Conservation (phyloP, 306 rosid species). For the Rosa lucieae region DNA sequence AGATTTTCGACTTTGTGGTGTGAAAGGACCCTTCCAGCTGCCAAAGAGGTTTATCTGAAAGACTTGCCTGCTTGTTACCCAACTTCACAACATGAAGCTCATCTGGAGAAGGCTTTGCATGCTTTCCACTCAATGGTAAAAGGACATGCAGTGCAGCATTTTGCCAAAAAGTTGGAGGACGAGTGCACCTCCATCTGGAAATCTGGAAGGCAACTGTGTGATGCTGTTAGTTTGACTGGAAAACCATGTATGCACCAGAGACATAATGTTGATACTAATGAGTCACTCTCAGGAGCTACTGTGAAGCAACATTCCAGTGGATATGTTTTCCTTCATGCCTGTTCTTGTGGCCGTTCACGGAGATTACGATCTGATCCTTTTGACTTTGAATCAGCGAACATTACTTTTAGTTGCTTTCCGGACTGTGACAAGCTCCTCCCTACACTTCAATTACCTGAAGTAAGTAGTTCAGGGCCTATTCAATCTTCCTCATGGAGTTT, state of each 20-base stretch:
- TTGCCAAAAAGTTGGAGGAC: constrained; percentile 71
- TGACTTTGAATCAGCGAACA: constrained; percentile 79
- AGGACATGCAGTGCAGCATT: constrained; percentile 71
- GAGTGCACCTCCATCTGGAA: constrained; percentile 85
- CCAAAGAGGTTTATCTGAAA: constrained; percentile 81
- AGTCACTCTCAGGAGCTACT: constrained; percentile 30
- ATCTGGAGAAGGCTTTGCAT: constrained; percentile 65
- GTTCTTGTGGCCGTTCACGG: constrained; percentile 91
- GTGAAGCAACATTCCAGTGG: constrained; percentile 76
- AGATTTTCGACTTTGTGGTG: constrained; percentile 85
- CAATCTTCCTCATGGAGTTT: constrained; percentile 75
- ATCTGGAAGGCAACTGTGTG: constrained; percentile 88
- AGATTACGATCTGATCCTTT: constrained; percentile 75
- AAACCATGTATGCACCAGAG: constrained; percentile 90
- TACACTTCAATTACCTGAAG: constrained; percentile 62
- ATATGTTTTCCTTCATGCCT: constrained; percentile 77
- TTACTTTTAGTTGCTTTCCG: constrained; percentile 51
- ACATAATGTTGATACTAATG: constrained; percentile 51
- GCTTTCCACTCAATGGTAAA: constrained; percentile 76
- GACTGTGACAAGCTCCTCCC: constrained; percentile 87
- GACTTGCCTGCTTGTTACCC: constrained; percentile 83
- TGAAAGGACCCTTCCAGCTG: constrained; percentile 70
- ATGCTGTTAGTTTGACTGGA: constrained; percentile 89
- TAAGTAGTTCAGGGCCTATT: constrained; percentile 49
- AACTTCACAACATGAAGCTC: constrained; percentile 68